Conservation (phyloP, 2,329 filamentous ascomycete species). For the Paecilomyces niveus region DNA sequence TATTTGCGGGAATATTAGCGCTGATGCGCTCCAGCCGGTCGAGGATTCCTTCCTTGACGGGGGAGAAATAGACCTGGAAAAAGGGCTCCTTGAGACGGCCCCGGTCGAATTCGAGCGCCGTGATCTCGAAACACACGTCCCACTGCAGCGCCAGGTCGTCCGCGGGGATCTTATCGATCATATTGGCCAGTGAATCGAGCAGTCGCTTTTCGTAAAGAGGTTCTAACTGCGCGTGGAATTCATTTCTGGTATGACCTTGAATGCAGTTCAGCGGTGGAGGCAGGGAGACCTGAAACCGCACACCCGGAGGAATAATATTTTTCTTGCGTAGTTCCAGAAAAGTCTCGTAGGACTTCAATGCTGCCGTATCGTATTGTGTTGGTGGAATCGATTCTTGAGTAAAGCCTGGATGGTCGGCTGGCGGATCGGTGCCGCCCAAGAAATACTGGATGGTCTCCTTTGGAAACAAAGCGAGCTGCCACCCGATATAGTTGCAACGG, state of each 20-base stretch:
- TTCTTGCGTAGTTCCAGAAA: background rate
- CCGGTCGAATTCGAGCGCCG: conserved; percentile 16
- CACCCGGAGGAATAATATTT: background rate
- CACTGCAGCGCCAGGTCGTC: conserved; percentile 26
- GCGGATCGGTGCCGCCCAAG: conserved; percentile 15
- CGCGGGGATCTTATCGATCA: conserved; percentile 20
- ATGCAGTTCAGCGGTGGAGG: conserved; percentile 12
- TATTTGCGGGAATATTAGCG: conserved; percentile 12
- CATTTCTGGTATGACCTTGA: background rate
- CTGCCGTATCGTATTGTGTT: conserved; percentile 18
- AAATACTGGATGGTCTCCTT: background rate
- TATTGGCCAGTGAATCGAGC: conserved; percentile 13
- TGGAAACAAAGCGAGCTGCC: background rate
- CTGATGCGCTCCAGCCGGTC: background rate
- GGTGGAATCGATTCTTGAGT: conserved; percentile 9
- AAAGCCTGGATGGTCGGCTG: conserved; percentile 5
- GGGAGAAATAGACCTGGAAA: conserved; percentile 15
- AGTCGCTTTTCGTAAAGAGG: conserved; percentile 20
- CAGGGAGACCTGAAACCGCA: conserved; percentile 12
- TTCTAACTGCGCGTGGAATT: conserved; percentile 17
- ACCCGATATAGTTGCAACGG: background rate
- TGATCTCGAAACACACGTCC: conserved; percentile 12
- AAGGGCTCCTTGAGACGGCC: conserved; percentile 21
- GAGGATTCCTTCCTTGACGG: background rate
- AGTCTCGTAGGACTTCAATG: background rate